A percentile compares a stretch with the other conserved stretches of the same genome.
Conservation (phyloP, 2,329 filamentous ascomycete species). For the Pseudogymnoascus sp. region DNA sequence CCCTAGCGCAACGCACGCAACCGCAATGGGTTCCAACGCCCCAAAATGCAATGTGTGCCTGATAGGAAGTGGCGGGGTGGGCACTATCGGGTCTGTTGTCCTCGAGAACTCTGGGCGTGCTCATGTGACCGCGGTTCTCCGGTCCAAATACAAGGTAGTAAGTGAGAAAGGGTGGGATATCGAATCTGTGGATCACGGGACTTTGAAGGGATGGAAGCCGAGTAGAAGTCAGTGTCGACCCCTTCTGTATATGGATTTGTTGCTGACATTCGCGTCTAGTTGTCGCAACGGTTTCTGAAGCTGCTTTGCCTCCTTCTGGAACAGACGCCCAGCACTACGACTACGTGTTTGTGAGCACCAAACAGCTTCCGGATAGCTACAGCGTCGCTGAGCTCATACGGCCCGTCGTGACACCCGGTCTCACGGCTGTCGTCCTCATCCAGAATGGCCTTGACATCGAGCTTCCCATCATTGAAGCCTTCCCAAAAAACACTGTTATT, state of each 20-base stretch:
- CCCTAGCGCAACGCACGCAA: background rate
- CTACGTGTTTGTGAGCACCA: conserved; percentile 27
- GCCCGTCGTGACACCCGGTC: conserved; percentile 22
- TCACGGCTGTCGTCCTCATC: conserved; percentile 25
- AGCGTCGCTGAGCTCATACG: conserved; percentile 25
- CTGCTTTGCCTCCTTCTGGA: background rate
- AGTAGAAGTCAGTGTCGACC: conserved; percentile 15
- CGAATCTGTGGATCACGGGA: conserved; percentile 21
- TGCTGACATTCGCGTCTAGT: background rate
- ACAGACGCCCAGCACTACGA: conserved; percentile 19
- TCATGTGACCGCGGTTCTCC: conserved; percentile 20
- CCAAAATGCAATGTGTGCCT: conserved; percentile 20
- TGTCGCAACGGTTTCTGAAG: background rate
- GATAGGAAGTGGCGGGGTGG: conserved; percentile 23
- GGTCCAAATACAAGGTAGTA: conserved; percentile 23
- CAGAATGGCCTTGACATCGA: conserved; percentile 29
- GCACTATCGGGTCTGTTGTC: conserved; percentile 23
- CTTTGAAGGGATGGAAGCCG: conserved; percentile 20
- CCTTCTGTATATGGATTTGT: background rate
- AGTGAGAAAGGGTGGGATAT: conserved; percentile 21
- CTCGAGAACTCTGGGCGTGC: conserved; percentile 20
- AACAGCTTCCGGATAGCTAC: conserved; percentile 26
- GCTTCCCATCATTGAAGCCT: conserved; percentile 19
- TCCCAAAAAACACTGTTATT: conserved; percentile 21
- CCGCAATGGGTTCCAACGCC: background rate